Evolutionary conservation across 129 eudicot genomes (phyloP).

Genomic region (Saposhnikovia divaricata): DNA sequence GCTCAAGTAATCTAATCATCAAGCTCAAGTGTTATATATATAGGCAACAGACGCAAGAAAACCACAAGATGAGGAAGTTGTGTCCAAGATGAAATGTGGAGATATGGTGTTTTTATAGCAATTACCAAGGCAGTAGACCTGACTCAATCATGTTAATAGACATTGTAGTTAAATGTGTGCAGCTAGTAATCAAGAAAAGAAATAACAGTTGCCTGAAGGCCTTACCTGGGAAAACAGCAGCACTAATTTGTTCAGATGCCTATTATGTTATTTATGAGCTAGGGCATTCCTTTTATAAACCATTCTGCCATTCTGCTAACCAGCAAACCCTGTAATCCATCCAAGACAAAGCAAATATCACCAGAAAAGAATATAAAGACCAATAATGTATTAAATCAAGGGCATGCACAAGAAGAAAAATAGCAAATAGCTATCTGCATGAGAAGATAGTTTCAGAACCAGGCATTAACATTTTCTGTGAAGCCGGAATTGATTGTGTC

Average conservation of each 20-base stretch:
- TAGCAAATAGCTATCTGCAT: background rate
- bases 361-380: conserved; percentile 68
- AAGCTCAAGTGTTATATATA: no score
- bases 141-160: background rate
- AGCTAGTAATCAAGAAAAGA: background rate
- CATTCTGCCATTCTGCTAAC: no score
- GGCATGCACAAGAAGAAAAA: conserved; percentile 22
- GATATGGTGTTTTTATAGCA: background rate
- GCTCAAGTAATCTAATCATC: no score
- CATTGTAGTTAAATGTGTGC: background rate
- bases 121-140: background rate
- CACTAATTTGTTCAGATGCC: conserved; percentile 37
- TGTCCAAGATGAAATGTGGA: no score
- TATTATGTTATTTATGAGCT: no score
- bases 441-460: background rate
- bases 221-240: conserved; percentile 65
- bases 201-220: background rate
- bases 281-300: no score
- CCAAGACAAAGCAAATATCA: conserved; percentile 76
- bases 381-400: conserved; percentile 65
- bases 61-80: no score
- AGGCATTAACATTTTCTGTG: background rate
- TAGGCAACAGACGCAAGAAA: no score
- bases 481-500: no score
- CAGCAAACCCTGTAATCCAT: conserved; percentile 34